phyloP scores from a whole-genome alignment of 805 yeast species.

The Groenewaldozyma tartarivorans region DNA sequence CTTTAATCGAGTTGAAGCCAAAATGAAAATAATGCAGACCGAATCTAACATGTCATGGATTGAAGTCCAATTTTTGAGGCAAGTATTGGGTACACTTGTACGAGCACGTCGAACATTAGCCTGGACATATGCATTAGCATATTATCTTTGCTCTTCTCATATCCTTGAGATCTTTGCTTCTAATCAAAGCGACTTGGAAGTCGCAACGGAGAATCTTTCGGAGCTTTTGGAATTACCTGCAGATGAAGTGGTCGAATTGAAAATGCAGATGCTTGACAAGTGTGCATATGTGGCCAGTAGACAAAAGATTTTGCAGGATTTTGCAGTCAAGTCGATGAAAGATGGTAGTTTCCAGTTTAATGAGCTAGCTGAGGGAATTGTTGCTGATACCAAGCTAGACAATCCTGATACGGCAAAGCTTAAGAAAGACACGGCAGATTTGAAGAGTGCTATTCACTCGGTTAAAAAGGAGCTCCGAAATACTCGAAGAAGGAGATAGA shows the following conservation, averaged over 20 bases:
- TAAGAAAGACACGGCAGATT: no score
- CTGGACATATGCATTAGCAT: slow-evolving; percentile 87
- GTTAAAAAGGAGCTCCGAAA: no score
- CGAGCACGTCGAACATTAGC: slow-evolving; percentile 68
- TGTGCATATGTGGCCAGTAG: slow-evolving; percentile 35
- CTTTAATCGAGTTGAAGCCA: slow-evolving; percentile 50
- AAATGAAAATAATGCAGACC: slow-evolving; percentile 58
- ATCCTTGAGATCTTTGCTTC: slow-evolving; percentile 58
- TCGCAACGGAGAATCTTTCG: slow-evolving; percentile 61
- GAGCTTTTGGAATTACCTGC: slow-evolving; percentile 41
- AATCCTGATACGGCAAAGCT: no score
- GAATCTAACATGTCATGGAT: slow-evolving; percentile 66
- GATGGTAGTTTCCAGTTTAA: slow-evolving; percentile 30
- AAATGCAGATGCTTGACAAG: slow-evolving; percentile 33
- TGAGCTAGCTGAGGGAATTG: slow-evolving; percentile 5
- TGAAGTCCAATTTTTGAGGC: slow-evolving; percentile 75
- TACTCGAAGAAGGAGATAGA: no score
- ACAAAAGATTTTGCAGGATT: slow-evolving; percentile 33
- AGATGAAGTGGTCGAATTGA: slow-evolving; percentile 27
- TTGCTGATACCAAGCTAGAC: no score
- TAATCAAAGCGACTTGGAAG: slow-evolving; percentile 54
- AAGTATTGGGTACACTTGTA: slow-evolving; percentile 54
- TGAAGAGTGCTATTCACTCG: no score
- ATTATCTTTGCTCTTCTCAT: slow-evolving; percentile 46
- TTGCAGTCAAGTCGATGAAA: slow-evolving; percentile 34